Percentiles rank a stretch among this genome's conserved stretches.
Evolutionary conservation across 1,284 basidiomycete species (phyloP).

Genomic region (Cutaneotrichosporon cyanovorans): DNA sequence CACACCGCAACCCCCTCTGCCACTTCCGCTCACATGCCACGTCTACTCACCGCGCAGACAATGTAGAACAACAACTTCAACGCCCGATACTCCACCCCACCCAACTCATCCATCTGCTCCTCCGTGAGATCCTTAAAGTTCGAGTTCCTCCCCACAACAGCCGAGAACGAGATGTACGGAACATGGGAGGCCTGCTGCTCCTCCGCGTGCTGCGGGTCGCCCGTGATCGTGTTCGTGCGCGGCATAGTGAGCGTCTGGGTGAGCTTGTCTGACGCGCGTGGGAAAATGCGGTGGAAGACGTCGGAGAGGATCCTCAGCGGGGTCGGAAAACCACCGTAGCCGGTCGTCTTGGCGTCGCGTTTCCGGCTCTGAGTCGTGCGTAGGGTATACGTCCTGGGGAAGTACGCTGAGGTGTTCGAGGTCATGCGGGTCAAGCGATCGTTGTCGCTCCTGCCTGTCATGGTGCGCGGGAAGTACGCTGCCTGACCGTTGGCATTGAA

Average conservation of each 20-base stretch:
- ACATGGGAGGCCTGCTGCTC: constrained; percentile 54
- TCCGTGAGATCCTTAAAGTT: constrained; percentile 70
- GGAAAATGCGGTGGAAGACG: constrained; percentile 54
- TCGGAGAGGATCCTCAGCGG: constrained; percentile 56
- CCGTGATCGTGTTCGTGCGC: constrained; percentile 56
- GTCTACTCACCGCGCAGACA: constrained; percentile 55
- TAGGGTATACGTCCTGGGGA: constrained; percentile 43
- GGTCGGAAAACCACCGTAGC: constrained; percentile 84
- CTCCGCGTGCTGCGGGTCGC: constrained; percentile 38
- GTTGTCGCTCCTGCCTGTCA: constrained; percentile 32
- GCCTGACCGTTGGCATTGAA: constrained; percentile 2
- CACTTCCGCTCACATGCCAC: no score
- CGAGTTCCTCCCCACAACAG: constrained; percentile 77
- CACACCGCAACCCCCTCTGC: no score
- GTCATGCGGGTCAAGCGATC: constrained; percentile 20
- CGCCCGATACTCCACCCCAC: constrained; percentile 90
- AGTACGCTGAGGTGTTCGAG: constrained; percentile 21
- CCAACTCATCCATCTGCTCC: constrained; percentile 82
- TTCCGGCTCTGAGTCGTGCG: constrained; percentile 37
- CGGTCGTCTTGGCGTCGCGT: constrained; percentile 28
- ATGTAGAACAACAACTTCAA: constrained; percentile 72
- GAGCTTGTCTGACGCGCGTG: constrained; percentile 52
- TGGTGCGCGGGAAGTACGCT: constrained; percentile 32
- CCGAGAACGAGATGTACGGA: constrained; percentile 79
- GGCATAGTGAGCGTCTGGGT: constrained; percentile 65